These are phyloP conservation scores for Agrocybe praecox DNA, from an alignment of 768 basidiomycete genomes.

Conservation along the genomic window DNA sequence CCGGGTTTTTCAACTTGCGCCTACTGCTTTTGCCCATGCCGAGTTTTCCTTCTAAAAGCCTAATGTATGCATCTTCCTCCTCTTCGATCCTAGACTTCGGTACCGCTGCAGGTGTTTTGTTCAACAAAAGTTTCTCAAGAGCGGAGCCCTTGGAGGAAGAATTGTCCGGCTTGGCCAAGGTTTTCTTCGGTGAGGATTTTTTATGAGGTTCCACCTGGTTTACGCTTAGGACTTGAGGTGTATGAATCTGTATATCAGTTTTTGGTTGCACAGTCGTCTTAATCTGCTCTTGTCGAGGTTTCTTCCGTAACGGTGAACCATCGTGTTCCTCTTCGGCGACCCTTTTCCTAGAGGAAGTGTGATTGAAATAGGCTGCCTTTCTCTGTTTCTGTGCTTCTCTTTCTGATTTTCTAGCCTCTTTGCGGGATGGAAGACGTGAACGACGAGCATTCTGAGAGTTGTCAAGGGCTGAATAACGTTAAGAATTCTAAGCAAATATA, in stretches of 20 bases:
- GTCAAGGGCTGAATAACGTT: slow-evolving; percentile 13
- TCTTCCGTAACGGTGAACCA: slow-evolving; percentile 55
- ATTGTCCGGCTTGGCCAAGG: background rate
- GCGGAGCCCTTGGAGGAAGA: background rate
- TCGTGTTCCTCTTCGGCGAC: slow-evolving; percentile 47
- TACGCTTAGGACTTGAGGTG: background rate
- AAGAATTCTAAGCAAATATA: background rate
- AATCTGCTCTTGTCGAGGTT: slow-evolving; percentile 33
- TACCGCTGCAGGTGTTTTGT: background rate
- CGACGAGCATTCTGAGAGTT: slow-evolving; percentile 10
- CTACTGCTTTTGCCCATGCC: slow-evolving; percentile 50
- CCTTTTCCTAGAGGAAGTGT: slow-evolving; percentile 20
- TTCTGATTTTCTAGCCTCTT: slow-evolving; percentile 65
- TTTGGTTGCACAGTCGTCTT: background rate
- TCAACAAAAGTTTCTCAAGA: background rate
- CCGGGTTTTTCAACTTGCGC: slow-evolving; percentile 44
- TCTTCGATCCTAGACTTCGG: slow-evolving; percentile 31
- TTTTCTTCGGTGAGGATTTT: background rate
- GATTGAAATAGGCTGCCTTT: slow-evolving; percentile 61
- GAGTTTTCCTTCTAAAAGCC: slow-evolving; percentile 79
- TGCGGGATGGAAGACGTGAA: slow-evolving; percentile 27
- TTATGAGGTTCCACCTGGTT: background rate
- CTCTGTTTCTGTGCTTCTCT: slow-evolving; percentile 61
- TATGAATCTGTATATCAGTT: background rate
- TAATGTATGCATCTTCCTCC: slow-evolving; percentile 86